Base-by-base conservation (phyloP, 345 rosid genomes). In the Camelina laxa region DNA sequence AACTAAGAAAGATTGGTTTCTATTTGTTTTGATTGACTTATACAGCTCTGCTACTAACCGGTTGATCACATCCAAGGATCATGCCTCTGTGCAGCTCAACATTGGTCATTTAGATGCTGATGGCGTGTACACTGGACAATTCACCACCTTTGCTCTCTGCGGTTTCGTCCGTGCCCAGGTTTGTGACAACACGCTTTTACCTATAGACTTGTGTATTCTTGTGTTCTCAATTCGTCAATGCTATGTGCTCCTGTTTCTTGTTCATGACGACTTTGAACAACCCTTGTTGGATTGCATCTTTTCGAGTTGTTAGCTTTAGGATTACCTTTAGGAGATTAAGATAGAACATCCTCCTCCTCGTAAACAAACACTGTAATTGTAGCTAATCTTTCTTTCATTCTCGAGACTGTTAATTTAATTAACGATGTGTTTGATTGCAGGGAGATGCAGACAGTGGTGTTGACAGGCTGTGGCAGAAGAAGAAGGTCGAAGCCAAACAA, bases 401-500 rank as follows among this genome's bases (percentile, higher is more conserved):
- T 6, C 35, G 0, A 11, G 5, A 31, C n/a, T 4, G 20, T 10
- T 21, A 9, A 56, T 6, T 27, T 8, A 38, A 19, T 7, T 8
- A 38, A 27, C 27, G 16, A 14, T 67, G 35, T 8, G 0, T 9
- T 30, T 15, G 22, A 38, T 65, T 81, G 39, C 82, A 86, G 89
- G 92, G 92, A 67, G 92, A 88, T 60, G 92, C 89, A 4, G 92
- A 88, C 72, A 86, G 89, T 72, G 89, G 79, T 2, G 17, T 88
- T 0, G 92, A 88, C 76, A 82, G 89, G 86, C 88, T 88, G 7
- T 80, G 85, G 85, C 84, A 75, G 68, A 85, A 69, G 79, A 79
- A 79, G 79, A 79, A 68, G 74, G 72, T 62, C 15, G 82, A 79
- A 63, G 71, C 70, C 50, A 75, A 75, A 56, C 79, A 79, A 56